Evolutionary conservation across 768 basidiomycete genomes (phyloP).

Genomic region (Lenzites betulinus): DNA sequence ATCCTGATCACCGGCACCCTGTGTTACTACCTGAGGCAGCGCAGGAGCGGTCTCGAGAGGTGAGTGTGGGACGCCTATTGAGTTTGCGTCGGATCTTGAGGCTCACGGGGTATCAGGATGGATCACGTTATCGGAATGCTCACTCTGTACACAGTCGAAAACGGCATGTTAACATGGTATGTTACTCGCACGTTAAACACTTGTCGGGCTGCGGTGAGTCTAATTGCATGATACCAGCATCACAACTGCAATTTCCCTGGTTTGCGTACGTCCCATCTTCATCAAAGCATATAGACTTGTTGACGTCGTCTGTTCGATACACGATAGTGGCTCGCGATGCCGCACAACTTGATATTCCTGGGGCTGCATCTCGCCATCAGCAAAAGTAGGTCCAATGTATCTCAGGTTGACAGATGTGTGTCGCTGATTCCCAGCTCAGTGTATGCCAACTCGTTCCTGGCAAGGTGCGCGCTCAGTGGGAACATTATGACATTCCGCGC

Average conservation of each 20-base stretch:
- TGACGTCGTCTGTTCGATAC: not conserved
- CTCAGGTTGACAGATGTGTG: not conserved
- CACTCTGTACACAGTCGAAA: conserved; percentile 31
- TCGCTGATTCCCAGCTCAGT: not conserved
- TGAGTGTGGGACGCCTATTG: not conserved
- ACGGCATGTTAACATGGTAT: conserved; percentile 30
- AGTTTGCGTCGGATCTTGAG: too few species aligned
- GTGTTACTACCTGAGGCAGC: conserved; percentile 24
- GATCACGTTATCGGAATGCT: conserved; percentile 26
- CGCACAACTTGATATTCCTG: conserved; percentile 27
- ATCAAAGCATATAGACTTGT: not conserved
- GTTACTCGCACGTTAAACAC: not conserved
- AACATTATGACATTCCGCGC: not conserved
- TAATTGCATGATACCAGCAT: conserved; percentile 14
- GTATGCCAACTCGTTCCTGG: conserved; percentile 22
- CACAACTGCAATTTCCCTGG: conserved; percentile 23
- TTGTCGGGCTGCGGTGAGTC: too few species aligned
- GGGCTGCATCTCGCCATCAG: conserved; percentile 28
- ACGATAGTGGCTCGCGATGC: conserved; percentile 29
- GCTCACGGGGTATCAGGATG: conserved; percentile 19
- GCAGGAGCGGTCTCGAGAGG: conserved; percentile 19
- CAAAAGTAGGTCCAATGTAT: conserved; percentile 21
- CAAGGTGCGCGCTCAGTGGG: conserved; percentile 4
- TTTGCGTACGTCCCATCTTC: conserved; percentile 21
- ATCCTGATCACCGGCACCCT: conserved; percentile 26